Conservation (phyloP, 2,329 filamentous ascomycete species). For the Beauveria scarabaeidicola region DNA sequence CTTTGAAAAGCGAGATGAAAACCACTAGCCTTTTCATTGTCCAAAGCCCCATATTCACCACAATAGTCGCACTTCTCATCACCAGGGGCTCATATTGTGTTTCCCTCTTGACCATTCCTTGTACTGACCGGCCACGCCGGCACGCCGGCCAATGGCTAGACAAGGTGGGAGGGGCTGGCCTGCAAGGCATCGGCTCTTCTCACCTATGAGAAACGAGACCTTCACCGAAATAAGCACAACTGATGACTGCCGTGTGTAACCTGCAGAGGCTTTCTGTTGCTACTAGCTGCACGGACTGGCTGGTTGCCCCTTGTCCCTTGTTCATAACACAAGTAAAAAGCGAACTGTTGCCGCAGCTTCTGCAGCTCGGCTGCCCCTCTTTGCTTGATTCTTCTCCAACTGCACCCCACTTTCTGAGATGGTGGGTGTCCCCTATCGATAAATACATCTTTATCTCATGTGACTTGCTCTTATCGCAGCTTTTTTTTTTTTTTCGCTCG, state of each 20-base stretch:
- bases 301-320: background rate
- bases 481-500: conserved; percentile 8
- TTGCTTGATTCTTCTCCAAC: background rate
- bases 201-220: conserved; percentile 1
- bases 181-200: background rate
- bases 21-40: background rate
- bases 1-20: background rate
- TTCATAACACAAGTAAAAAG: background rate
- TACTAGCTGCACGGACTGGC: background rate
- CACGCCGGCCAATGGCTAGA: background rate
- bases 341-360: background rate
- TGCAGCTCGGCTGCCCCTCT: conserved; percentile 2
- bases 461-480: conserved; percentile 10
- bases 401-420: background rate
- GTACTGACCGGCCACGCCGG: too few species aligned
- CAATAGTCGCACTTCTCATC: background rate
- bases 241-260: conserved; percentile 1
- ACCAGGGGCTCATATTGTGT: background rate
- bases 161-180: background rate
- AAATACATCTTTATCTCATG: conserved; percentile 7
- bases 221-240: conserved; percentile 4
- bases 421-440: conserved; percentile 6
- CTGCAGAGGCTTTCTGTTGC: background rate
- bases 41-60: background rate
- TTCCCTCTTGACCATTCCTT: background rate